Conservation (phyloP, 768 basidiomycete genomes). For the Tulasnella sp. region DNA sequence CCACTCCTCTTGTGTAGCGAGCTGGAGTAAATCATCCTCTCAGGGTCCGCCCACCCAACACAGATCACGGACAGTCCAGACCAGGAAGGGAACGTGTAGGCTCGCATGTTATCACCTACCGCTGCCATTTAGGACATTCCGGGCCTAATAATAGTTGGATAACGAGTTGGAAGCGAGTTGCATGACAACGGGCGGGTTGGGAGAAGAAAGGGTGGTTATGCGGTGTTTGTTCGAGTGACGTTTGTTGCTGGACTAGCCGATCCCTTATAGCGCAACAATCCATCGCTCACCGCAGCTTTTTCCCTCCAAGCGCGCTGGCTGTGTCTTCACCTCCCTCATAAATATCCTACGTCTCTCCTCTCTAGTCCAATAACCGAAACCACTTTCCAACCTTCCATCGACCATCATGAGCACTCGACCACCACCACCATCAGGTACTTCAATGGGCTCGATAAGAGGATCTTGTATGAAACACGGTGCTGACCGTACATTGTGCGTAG, state of each 20-base stretch:
- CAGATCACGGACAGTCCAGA: no score
- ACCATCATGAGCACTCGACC: neutral
- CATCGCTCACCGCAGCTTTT: neutral
- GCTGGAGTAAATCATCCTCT: no score
- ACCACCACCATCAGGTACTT: neutral
- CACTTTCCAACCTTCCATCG: neutral
- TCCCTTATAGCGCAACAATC: neutral
- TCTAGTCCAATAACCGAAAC: neutral
- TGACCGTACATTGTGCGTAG: slow-evolving; percentile 21
- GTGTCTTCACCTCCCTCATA: neutral
- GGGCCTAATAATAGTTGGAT: neutral
- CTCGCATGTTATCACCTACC: no score
- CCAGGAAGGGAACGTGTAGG: no score
- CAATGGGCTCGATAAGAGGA: neutral
- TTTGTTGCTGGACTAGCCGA: neutral
- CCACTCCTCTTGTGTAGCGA: no score
- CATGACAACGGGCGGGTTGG: neutral
- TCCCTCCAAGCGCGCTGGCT: neutral
- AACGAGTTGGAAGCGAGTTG: no score
- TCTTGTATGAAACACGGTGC: neutral
- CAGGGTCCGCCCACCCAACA: no score
- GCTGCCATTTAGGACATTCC: neutral
- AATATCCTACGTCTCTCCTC: neutral
- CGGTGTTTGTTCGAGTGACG: neutral
- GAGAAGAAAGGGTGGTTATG: neutral